These are phyloP conservation scores for Starmerella bombicola DNA, from an alignment of 805 yeast species.

Conservation along the genomic window DNA sequence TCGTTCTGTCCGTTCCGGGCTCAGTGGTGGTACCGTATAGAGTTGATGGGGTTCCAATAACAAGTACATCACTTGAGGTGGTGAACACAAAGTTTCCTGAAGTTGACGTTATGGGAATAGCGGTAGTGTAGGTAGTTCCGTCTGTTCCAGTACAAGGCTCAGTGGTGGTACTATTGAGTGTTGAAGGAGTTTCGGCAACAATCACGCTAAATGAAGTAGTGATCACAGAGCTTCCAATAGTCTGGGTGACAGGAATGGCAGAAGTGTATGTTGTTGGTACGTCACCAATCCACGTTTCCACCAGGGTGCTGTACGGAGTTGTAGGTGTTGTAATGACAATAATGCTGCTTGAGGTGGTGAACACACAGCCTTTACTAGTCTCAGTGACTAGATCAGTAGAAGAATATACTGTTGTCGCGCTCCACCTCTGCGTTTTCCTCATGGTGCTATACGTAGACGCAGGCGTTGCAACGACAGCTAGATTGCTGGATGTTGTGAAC, in stretches of 20 bases:
- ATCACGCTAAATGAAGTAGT: not conserved
- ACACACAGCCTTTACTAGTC: not conserved
- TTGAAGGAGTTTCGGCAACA: not conserved
- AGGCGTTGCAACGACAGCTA: not conserved
- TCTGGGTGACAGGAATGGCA: not conserved
- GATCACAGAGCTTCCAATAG: not conserved
- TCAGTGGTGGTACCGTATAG: too few relatives aligned
- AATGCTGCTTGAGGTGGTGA: not conserved
- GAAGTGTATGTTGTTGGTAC: not conserved
- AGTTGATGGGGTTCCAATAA: too few relatives aligned
- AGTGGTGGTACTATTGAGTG: not conserved
- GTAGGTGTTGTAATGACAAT: conserved; percentile 3
- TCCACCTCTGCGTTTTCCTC: not conserved
- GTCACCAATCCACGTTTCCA: not conserved
- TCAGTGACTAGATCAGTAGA: not conserved
- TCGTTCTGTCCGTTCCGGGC: too few relatives aligned
- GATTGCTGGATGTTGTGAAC: not conserved
- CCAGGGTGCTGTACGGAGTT: not conserved
- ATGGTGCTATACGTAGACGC: not conserved
- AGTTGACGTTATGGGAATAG: not conserved
- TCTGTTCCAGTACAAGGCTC: not conserved
- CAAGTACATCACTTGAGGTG: too few relatives aligned
- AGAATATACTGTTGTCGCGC: not conserved
- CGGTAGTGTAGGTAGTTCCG: not conserved
- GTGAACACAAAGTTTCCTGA: too few relatives aligned